Evolutionary conservation across 2,329 filamentous ascomycete species (phyloP), one percentile per base, ranked within the genome.

Genomic region (Aspergillus neoniger): DNA sequence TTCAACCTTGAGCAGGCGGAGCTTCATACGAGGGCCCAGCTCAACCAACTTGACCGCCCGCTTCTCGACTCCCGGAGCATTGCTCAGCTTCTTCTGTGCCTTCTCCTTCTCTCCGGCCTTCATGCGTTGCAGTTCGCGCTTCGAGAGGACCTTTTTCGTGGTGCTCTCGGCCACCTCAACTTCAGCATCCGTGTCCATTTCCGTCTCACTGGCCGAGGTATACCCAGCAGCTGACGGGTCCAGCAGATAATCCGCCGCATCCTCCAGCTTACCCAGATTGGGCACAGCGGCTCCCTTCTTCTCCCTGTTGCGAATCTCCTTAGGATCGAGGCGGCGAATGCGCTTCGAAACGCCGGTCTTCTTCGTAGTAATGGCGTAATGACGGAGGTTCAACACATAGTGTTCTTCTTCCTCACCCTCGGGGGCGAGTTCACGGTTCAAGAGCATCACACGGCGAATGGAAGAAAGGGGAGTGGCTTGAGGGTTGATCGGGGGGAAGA

Each of bases 401-500:
- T 87, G 86, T 32, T 87, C 88, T 41, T 89, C 84, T 43, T 77
- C 73, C 61, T 76, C 70, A n/a, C 70, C 67, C 48, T 74, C 71
- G 9, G 72, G 63, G 2, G 74, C 59, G 12, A 80, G 76, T 73
- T 96, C 92, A 63, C 95, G 88, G 77, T 98, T 96, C 59, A 99
- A 80, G 19, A 99, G 85, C 58, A 99, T 85, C 0, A 98, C 91
- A 72, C 95, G 87, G 65, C 91, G 90, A 73, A 99, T 97, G n/a
- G 92, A 92, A 69, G 91, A 90, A 38, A 99, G 84, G 1, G 95
- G 92, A 2, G 92, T 96, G 30, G 86, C 86, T 76, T 96, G 92
- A 0, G 95, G 95, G 69, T 95, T 95, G 76, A 99, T 97, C 1
- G 93, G 91, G 4, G 95, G 94, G 72, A 99, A 98, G 38, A 99